A percentile compares a stretch with the other conserved stretches of the same genome.
Conservation (phyloP, 257 asterid genomes). For the Ballota nigra region DNA sequence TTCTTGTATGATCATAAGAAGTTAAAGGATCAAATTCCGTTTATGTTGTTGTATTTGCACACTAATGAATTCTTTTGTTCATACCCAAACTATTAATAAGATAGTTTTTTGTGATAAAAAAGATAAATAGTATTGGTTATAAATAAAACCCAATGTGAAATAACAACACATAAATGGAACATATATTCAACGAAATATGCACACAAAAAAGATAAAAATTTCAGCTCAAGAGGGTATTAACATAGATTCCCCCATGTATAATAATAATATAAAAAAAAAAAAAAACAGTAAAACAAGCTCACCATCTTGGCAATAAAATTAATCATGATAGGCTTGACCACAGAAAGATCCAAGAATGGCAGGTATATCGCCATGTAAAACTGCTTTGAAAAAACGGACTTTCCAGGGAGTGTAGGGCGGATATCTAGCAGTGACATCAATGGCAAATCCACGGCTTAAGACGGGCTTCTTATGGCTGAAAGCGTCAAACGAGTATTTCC, state of each 20-base stretch:
- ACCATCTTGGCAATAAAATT: no score
- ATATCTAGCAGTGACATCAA: constrained; percentile 65
- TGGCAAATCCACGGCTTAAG: constrained; percentile 51
- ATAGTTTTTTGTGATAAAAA: no score
- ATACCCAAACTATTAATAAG: no score
- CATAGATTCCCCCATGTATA: background rate
- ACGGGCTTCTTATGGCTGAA: constrained; percentile 91
- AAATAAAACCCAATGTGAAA: no score
- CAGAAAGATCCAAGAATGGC: constrained; percentile 54
- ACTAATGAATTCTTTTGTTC: no score
- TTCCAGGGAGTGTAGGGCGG: constrained; percentile 76
- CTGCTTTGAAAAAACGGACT: constrained; percentile 42
- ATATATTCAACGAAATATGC: background rate
- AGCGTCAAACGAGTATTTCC: constrained; percentile 73
- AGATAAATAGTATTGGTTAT: no score
- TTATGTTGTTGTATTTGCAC: no score
- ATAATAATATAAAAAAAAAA: no score
- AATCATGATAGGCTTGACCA: constrained; percentile 27
- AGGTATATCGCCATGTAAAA: constrained; percentile 48
- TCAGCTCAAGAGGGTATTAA: background rate
- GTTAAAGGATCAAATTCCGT: no score
- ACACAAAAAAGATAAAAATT: background rate
- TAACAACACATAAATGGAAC: no score
- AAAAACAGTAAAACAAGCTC: no score
- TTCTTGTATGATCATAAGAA: no score